A percentile compares a stretch with the other conserved stretches of the same genome.
Evolutionary conservation across 2,329 filamentous ascomycete species (phyloP).

Genomic region (Endocalyx cinctus): DNA sequence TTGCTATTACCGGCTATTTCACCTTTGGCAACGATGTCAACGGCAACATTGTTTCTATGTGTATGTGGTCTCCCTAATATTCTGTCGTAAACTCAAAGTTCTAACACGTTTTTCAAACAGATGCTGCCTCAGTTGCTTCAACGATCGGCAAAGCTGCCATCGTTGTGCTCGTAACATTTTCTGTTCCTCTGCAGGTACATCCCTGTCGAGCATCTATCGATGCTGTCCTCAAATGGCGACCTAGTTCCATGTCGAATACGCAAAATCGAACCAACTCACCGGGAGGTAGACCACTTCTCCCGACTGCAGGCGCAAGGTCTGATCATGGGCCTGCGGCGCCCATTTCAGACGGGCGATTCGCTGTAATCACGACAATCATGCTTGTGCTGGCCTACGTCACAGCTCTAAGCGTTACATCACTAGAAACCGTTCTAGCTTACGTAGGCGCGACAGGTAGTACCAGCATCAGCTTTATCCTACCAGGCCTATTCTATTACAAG

Average conservation of each 20-base stretch:
- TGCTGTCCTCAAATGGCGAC: slow-evolving; percentile 90
- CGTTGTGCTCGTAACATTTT: slow-evolving; percentile 93
- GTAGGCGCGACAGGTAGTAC: slow-evolving; percentile 93
- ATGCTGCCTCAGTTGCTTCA: slow-evolving; percentile 71
- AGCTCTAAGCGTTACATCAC: slow-evolving; percentile 82
- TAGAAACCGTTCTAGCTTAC: slow-evolving; percentile 90
- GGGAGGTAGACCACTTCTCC: slow-evolving; percentile 39
- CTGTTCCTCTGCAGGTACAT: slow-evolving; percentile 91
- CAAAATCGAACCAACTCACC: slow-evolving; percentile 38
- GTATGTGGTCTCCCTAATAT: slow-evolving; percentile 41
- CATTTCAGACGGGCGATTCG: slow-evolving; percentile 87
- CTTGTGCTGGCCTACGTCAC: slow-evolving; percentile 81
- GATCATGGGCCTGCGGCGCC: slow-evolving; percentile 51
- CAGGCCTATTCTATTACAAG: slow-evolving; percentile 97
- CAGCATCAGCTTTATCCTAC: slow-evolving; percentile 93
- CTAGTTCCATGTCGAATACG: slow-evolving; percentile 39
- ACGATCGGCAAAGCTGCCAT: slow-evolving; percentile 95
- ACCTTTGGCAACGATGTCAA: slow-evolving; percentile 85
- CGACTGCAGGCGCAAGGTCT: slow-evolving; percentile 34
- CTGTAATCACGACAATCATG: slow-evolving; percentile 80
- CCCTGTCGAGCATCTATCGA: slow-evolving; percentile 94
- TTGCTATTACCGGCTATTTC: slow-evolving; percentile 91
- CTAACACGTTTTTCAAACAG: slow-evolving; percentile 31
- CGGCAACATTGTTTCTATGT: slow-evolving; percentile 94
- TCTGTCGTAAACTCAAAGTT: slow-evolving; percentile 1